A percentile compares a stretch with the other conserved stretches of the same genome.
Evolutionary conservation across 2,329 filamentous ascomycete genomes (phyloP).

Genomic region (Aulographum hederae): DNA sequence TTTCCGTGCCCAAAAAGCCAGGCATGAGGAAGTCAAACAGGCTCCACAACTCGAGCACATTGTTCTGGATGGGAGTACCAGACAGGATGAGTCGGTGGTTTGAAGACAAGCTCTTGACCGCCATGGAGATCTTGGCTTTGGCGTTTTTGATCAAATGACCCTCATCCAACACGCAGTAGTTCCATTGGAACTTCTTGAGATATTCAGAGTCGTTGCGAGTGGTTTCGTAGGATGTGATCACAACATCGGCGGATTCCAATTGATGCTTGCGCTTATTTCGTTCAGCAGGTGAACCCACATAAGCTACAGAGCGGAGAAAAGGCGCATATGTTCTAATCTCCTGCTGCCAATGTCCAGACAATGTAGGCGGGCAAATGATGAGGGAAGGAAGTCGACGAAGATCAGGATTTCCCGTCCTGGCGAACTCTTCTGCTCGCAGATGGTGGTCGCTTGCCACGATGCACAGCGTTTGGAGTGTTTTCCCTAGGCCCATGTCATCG

Average conservation of each 20-base stretch:
- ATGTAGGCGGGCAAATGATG: slow-evolving; percentile 87
- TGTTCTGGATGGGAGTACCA: slow-evolving; percentile 94
- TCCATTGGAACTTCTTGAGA: slow-evolving; percentile 73
- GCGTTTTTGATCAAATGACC: slow-evolving; percentile 98
- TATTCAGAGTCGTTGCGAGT: slow-evolving; percentile 89
- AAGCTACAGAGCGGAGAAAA: slow-evolving; percentile 76
- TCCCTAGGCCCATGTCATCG: slow-evolving; percentile 97
- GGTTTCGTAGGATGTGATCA: slow-evolving; percentile 96
- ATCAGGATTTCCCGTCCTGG: slow-evolving; percentile 63
- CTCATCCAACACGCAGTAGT: slow-evolving; percentile 93
- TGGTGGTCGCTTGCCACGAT: slow-evolving; percentile 98
- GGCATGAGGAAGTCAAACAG: slow-evolving; percentile 99
- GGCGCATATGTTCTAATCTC: slow-evolving; percentile 92
- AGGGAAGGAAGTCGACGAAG: slow-evolving; percentile 68
- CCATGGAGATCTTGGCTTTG: slow-evolving; percentile 84
- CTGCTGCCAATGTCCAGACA: slow-evolving; percentile 97
- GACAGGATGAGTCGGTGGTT: slow-evolving; percentile 95
- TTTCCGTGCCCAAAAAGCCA: slow-evolving; percentile 87
- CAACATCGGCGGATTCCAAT: slow-evolving; percentile 68
- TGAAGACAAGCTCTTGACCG: slow-evolving; percentile 74
- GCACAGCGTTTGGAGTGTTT: slow-evolving; percentile 91
- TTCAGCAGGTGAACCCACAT: slow-evolving; percentile 75
- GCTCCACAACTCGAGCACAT: slow-evolving; percentile 92
- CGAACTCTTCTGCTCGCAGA: slow-evolving; percentile 75
- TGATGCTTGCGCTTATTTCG: slow-evolving; percentile 50